Conservation (phyloP, 2,329 filamentous ascomycete species). For the Ceratocystis huliohia region DNA sequence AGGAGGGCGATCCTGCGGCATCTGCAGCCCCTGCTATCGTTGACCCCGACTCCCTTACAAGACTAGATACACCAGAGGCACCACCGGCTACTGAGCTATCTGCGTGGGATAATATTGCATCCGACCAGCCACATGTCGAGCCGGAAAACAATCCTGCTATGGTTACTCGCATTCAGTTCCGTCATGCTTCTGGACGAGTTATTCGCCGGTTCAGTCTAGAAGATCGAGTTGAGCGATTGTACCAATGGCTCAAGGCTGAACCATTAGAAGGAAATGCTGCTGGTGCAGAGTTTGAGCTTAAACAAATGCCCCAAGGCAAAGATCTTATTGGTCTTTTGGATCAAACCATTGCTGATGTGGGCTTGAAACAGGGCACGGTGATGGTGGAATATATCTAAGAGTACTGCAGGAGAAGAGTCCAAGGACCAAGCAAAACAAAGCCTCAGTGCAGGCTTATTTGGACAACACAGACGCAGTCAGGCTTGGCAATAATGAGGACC, state of each 20-base stretch:
- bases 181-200: constrained; percentile 69
- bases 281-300: constrained; percentile 72
- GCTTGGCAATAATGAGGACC: too few relatives aligned
- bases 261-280: constrained; percentile 63
- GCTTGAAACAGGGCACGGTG: constrained; percentile 82
- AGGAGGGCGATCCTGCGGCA: constrained; percentile 25
- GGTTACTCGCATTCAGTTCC: constrained; percentile 84
- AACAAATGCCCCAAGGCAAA: constrained; percentile 62
- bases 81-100: constrained; percentile 29
- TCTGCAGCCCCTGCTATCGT: constrained; percentile 36
- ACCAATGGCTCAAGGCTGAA: constrained; percentile 90
- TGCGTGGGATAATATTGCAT: constrained; percentile 59
- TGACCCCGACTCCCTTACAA: constrained; percentile 82
- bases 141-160: constrained; percentile 57
- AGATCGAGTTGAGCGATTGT: constrained; percentile 71
- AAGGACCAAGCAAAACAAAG: not conserved
- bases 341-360: constrained; percentile 62
- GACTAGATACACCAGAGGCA: constrained; percentile 35
- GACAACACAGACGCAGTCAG: too few relatives aligned
- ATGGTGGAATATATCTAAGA: constrained; percentile 83
- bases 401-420: constrained; percentile 21
- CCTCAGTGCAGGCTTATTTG: not conserved
- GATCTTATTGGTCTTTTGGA: constrained; percentile 70
- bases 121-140: constrained; percentile 61
- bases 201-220: constrained; percentile 71